Conservation (phyloP, 2,329 filamentous ascomycete genomes). For the Lachnellula cervina region DNA sequence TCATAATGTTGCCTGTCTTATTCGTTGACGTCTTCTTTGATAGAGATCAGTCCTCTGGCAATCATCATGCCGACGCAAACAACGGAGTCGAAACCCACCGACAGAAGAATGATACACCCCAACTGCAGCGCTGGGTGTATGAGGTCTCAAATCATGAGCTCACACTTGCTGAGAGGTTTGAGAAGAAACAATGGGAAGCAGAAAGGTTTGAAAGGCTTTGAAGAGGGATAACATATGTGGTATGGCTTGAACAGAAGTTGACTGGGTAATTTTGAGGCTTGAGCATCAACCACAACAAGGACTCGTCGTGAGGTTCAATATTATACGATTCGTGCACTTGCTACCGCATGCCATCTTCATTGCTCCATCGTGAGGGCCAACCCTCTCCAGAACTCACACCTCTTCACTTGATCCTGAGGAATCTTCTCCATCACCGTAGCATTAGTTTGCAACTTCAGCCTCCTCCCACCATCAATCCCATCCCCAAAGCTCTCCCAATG, state of each 20-base stretch:
- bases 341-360: not conserved
- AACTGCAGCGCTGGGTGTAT: conserved; percentile 6
- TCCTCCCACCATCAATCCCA: conserved; percentile 16
- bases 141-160: conserved; percentile 4
- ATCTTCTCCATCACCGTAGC: conserved; percentile 27
- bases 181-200: conserved; percentile 7
- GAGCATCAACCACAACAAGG: not conserved
- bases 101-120: not conserved
- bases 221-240: not conserved
- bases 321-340: not conserved
- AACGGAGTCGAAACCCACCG: not conserved
- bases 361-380: conserved; percentile 18
- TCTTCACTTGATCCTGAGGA: conserved; percentile 17
- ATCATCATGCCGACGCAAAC: not conserved
- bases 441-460: conserved; percentile 26
- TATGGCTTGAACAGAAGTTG: not conserved
- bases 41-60: not conserved
- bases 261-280: no score
- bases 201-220: not conserved
- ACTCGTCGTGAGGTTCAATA: not conserved
- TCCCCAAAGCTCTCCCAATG: conserved; percentile 25
- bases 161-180: conserved; percentile 12
- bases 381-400: conserved; percentile 27
- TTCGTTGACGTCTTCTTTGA: not conserved
- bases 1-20: no score